These are phyloP conservation scores for Aspergillus campestris DNA, from an alignment of 495 filamentous ascomycete genomes.

Conservation along the genomic window DNA sequence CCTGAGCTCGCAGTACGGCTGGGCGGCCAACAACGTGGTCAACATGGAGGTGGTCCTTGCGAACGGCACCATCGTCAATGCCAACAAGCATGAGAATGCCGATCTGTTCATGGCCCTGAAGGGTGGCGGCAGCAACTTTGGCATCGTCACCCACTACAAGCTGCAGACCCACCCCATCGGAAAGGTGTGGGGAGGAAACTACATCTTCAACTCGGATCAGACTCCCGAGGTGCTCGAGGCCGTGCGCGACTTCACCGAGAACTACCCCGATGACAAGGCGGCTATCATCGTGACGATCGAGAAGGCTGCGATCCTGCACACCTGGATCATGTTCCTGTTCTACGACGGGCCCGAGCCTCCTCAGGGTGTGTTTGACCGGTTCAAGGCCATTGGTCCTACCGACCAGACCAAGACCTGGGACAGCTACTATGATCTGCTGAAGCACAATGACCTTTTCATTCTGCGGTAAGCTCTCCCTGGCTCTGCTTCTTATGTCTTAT, in stretches of 20 bases:
- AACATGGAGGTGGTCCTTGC: slow-evolving; percentile 50
- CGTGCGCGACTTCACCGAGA: slow-evolving; percentile 43
- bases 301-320: slow-evolving; percentile 39
- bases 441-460: slow-evolving; percentile 31
- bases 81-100: slow-evolving; percentile 30
- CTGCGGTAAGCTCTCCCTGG: slow-evolving; percentile 19
- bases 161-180: slow-evolving; percentile 34
- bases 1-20: slow-evolving; percentile 48
- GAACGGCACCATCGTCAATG: slow-evolving; percentile 44
- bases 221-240: slow-evolving; percentile 35
- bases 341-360: slow-evolving; percentile 52
- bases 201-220: slow-evolving; percentile 35
- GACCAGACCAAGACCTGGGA: slow-evolving; percentile 43
- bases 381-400: slow-evolving; percentile 41
- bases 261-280: slow-evolving; percentile 44
- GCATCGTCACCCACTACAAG: slow-evolving; percentile 50
- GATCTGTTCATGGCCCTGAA: slow-evolving; percentile 41
- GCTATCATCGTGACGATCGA: slow-evolving; percentile 47
- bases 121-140: slow-evolving; percentile 53
- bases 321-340: slow-evolving; percentile 56
- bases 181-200: slow-evolving; percentile 46
- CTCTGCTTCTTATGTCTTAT: neutral
- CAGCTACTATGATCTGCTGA: slow-evolving; percentile 42
- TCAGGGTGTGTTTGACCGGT: slow-evolving; percentile 45
- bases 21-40: slow-evolving; percentile 45